phyloP scores from a whole-genome alignment of 306 rosid species.

The Erythrophleum fordii region DNA sequence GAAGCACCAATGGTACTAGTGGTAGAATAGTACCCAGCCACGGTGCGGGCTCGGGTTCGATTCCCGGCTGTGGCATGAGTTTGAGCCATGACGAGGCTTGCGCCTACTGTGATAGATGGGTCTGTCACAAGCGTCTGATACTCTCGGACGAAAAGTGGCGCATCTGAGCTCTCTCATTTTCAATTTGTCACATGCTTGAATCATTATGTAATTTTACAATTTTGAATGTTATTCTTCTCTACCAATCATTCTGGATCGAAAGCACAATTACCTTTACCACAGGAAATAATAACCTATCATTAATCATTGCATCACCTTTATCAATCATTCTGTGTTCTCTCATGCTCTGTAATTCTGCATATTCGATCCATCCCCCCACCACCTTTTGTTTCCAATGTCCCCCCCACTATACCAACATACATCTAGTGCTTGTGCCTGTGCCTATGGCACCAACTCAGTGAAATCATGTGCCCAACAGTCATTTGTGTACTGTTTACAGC shows the following conservation, averaged over 20 bases:
- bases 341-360: too few species aligned
- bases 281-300: too few species aligned
- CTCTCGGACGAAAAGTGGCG: not conserved
- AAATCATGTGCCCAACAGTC: too few species aligned
- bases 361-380: not conserved
- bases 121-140: conserved; percentile 28
- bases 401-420: not conserved
- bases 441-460: not conserved
- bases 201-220: too few species aligned
- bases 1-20: conserved; percentile 17
- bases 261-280: too few species aligned
- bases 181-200: too few species aligned
- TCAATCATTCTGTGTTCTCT: too few species aligned
- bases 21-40: not conserved
- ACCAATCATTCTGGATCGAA: too few species aligned
- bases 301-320: too few species aligned
- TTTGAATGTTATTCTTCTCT: not conserved
- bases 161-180: conserved; percentile 32
- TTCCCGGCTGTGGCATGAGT: too few species aligned
- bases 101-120: conserved; percentile 6
- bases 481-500: too few species aligned
- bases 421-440: not conserved
- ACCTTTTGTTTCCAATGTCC: not conserved
- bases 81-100: not conserved
- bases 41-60: too few species aligned